A percentile compares a stretch with the other conserved stretches of the same genome.
phyloP scores from a whole-genome alignment of 805 yeast species.

The Saccharomyces cerevisiae region DNA sequence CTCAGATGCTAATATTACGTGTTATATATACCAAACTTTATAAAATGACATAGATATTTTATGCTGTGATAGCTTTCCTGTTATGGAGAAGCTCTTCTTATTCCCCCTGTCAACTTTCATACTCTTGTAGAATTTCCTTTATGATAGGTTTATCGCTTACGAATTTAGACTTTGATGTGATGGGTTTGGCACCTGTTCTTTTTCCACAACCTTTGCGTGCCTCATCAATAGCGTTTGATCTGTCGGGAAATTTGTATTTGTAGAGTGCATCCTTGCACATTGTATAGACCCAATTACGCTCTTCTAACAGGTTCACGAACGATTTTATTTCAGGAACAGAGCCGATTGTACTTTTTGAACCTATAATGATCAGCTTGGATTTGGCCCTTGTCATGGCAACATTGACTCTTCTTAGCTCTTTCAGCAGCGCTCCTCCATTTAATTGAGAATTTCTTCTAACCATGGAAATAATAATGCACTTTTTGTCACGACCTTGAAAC shows the following conservation, averaged over 20 bases:
- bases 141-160: constrained; percentile 16
- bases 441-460: constrained; percentile 69
- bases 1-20: no score
- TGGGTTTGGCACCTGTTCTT: constrained; percentile 5
- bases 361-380: constrained; percentile 73
- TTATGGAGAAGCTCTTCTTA: neutral
- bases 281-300: constrained; percentile 53
- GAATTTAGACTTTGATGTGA: constrained; percentile 11
- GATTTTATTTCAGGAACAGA: constrained; percentile 27
- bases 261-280: neutral
- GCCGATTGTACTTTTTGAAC: constrained; percentile 54
- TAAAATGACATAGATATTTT: neutral
- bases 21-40: neutral
- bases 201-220: neutral
- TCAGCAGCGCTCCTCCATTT: constrained; percentile 66
- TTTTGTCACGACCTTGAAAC: constrained; percentile 93
- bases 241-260: neutral
- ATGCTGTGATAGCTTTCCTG: neutral
- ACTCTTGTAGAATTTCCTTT: constrained; percentile 14
- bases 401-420: constrained; percentile 86
- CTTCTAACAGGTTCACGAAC: constrained; percentile 50
- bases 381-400: constrained; percentile 91
- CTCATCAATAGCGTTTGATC: neutral
- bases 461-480: constrained; percentile 79
- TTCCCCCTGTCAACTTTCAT: neutral